Evolutionary conservation across 129 eudicot genomes (phyloP), one percentile per base, ranked within the genome.

Genomic region (Oenanthe sinensis): DNA sequence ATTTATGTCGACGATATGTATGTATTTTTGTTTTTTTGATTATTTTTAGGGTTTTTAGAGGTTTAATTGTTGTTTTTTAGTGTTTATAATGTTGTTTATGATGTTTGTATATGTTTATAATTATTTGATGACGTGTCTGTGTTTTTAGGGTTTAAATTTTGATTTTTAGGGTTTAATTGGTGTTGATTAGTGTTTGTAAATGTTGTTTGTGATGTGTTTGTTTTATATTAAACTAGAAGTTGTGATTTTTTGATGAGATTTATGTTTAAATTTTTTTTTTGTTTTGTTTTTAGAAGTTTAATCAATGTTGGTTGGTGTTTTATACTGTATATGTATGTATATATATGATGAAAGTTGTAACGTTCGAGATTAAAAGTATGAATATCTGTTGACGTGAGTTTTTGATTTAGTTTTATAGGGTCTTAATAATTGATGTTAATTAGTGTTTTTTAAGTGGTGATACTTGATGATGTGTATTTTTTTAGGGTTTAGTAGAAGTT

Each of bases 1-100:
- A 81, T 92, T 77, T 95, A 92, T 83, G 82, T 89, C 54, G 85
- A 87, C 54, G 99, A 95, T 86, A 86, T 92, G 99, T 92, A 83
- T 81, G 80, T 20, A 0, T 15, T 40, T 50, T 12, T 19, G 9
- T 20, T 20, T 8, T 50, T 80, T 48, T 19, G 0, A 4, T 22
- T 22, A 1, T 63, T 28, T 63, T 22, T 26, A 22, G 65, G 69
- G 77, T 68, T 67, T 73, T 19, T 42, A 24, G 45, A 69, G 77
- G 20, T 26, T 24, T 65, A 28, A 68, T 63, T 68, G 71, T 46
- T 55, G 74, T 36, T 70, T 36, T 36, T 12, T 46, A 71, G 60
- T 74, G 33, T 37, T 74, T 50, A 79, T 75, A 54, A 39, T 47
- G 20, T 49, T 58, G 68, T 42, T 74, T 55, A 26, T 68, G 65